Percentiles rank a stretch among this genome's conserved stretches.
These are phyloP conservation scores for Vaccinium corymbosum DNA, from an alignment of 148 eudicot species.

Conservation along the genomic window DNA sequence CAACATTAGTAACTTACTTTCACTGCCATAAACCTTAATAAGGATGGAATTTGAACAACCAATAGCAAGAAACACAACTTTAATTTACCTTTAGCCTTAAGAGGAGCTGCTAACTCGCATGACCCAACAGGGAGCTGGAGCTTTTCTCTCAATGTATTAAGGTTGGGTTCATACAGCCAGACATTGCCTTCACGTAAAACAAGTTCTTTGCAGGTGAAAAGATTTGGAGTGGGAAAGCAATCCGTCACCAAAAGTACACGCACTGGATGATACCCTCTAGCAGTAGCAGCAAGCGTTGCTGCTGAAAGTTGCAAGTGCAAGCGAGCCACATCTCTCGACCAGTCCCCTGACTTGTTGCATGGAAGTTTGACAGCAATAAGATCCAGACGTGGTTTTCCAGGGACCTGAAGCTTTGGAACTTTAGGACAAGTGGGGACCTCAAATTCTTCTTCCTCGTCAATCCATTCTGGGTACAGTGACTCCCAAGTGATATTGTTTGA, in stretches of 20 bases:
- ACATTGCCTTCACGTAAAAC: constrained; percentile 53
- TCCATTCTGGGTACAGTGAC: constrained; percentile 91
- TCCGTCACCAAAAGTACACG: constrained; percentile 70
- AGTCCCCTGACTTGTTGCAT: constrained; percentile 57
- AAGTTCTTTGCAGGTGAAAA: constrained; percentile 86
- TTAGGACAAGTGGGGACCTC: constrained; percentile 73
- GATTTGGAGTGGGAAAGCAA: constrained; percentile 80
- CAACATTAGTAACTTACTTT: background rate
- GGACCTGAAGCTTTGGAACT: constrained; percentile 54
- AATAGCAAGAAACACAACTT: background rate
- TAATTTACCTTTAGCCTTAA: constrained; percentile 67
- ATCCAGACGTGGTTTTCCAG: constrained; percentile 78
- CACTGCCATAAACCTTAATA: background rate
- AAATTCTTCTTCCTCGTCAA: constrained; percentile 86
- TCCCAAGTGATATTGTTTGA: constrained; percentile 70
- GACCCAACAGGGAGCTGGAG: constrained; percentile 90
- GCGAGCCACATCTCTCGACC: constrained; percentile 85
- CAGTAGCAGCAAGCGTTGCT: constrained; percentile 70
- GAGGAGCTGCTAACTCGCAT: constrained; percentile 87
- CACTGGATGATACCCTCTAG: constrained; percentile 65
- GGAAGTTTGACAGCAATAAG: constrained; percentile 89
- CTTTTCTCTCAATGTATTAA: constrained; percentile 70
- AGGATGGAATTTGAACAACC: background rate
- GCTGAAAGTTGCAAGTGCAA: constrained; percentile 85
- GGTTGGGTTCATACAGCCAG: constrained; percentile 78